These are phyloP conservation scores for Asclepias syriaca DNA, from an alignment of 257 asterid species.

Conservation along the genomic window DNA sequence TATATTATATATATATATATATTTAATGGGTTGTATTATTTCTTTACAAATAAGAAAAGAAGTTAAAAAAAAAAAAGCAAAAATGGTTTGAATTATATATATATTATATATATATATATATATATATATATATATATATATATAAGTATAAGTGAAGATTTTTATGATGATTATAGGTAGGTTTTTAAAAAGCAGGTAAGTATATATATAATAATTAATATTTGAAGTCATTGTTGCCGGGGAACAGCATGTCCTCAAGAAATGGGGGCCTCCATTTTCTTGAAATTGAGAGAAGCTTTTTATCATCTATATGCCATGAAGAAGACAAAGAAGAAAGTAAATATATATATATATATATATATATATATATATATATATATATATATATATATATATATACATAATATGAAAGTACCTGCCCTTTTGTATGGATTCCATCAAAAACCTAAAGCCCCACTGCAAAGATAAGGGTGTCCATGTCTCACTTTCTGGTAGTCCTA, in stretches of 20 bases:
- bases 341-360: neutral
- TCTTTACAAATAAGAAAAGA: too few species aligned
- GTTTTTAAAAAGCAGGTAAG: too few species aligned
- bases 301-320: slow-evolving; percentile 14
- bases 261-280: slow-evolving; percentile 42
- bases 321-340: slow-evolving; percentile 20
- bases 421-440: slow-evolving; percentile 12
- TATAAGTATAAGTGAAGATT: too few species aligned
- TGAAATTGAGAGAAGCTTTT: slow-evolving; percentile 21
- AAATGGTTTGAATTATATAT: too few species aligned
- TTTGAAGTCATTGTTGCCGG: slow-evolving; percentile 27
- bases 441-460: slow-evolving; percentile 12
- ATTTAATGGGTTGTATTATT: too few species aligned
- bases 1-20: too few species aligned
- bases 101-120: too few species aligned
- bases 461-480: slow-evolving; percentile 25
- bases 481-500: slow-evolving; percentile 17
- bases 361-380: too few species aligned
- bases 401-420: slow-evolving; percentile 7
- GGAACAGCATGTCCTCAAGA: slow-evolving; percentile 37
- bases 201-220: too few species aligned
- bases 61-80: too few species aligned
- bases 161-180: too few species aligned
- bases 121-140: too few species aligned
- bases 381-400: slow-evolving; percentile 4